phyloP scores from a whole-genome alignment of 192 early-diverging fungal species.

The Coemansia biformis region DNA sequence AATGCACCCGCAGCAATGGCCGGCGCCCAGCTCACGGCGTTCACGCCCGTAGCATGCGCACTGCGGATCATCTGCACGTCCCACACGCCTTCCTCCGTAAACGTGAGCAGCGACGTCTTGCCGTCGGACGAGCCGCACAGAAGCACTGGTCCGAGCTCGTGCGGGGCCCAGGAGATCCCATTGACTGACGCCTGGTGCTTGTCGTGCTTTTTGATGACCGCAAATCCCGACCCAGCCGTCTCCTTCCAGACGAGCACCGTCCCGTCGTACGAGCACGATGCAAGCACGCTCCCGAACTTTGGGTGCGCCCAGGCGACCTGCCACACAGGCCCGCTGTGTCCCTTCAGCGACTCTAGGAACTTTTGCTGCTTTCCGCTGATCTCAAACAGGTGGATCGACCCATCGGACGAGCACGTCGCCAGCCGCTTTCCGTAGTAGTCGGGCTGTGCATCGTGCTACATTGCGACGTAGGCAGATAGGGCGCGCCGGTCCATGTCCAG shows the following conservation, averaged over 20 bases:
- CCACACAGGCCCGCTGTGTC: conserved; percentile 98
- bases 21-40: conserved; percentile 94
- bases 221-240: conserved; percentile 55
- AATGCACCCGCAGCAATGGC: conserved; percentile 62
- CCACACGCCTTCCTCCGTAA: conserved; percentile 89
- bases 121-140: conserved; percentile 94
- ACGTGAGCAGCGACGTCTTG: conserved; percentile 85
- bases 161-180: conserved; percentile 93
- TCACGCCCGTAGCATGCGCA: conserved; percentile 88
- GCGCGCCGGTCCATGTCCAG: too few relatives aligned
- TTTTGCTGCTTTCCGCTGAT: conserved; percentile 59
- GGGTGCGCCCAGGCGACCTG: conserved; percentile 99
- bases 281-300: conserved; percentile 92
- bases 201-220: conserved; percentile 71
- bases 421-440: conserved; percentile 84
- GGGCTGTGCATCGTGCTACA: conserved; percentile 71
- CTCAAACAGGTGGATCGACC: conserved; percentile 89
- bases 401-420: conserved; percentile 97
- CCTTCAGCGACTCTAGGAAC: conserved; percentile 49
- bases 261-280: conserved; percentile 95
- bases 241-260: conserved; percentile 96
- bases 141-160: conserved; percentile 90
- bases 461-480: too few relatives aligned
- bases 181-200: conserved; percentile 93
- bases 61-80: conserved; percentile 65